Conservation (phyloP, 2,329 filamentous ascomycete species). For the Ophiocordyceps unilateralis region DNA sequence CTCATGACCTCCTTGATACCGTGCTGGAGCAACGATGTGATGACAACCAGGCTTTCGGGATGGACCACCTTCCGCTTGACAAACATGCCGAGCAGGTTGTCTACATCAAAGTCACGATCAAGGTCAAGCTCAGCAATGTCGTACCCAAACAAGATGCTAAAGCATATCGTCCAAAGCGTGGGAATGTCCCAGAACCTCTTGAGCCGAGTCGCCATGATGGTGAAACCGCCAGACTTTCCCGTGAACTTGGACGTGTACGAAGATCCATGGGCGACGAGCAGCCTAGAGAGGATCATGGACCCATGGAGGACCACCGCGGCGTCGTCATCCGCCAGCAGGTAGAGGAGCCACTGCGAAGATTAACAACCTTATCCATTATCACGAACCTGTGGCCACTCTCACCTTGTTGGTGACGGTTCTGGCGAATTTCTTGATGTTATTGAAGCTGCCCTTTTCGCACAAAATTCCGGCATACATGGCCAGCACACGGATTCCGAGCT, state of each 20-base stretch:
- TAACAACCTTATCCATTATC: neutral
- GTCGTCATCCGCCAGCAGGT: conserved; percentile 76
- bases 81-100: conserved; percentile 59
- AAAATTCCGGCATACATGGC: conserved; percentile 63
- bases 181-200: conserved; percentile 81
- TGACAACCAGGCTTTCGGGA: conserved; percentile 62
- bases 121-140: conserved; percentile 64
- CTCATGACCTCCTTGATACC: conserved; percentile 57
- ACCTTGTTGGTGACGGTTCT: conserved; percentile 92
- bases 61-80: conserved; percentile 50
- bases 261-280: conserved; percentile 68
- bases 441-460: conserved; percentile 52
- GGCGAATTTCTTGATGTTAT: conserved; percentile 71
- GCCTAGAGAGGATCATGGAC: conserved; percentile 64
- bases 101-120: conserved; percentile 55
- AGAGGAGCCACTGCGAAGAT: conserved; percentile 59
- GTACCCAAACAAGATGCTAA: conserved; percentile 73
- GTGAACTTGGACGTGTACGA: conserved; percentile 74
- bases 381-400: conserved; percentile 7
- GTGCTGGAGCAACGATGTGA: conserved; percentile 74
- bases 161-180: conserved; percentile 71
- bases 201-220: conserved; percentile 65
- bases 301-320: conserved; percentile 67
- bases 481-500: conserved; percentile 59
- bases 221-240: conserved; percentile 70